These are phyloP conservation scores for Podospora pseudopauciseta DNA, from an alignment of 495 filamentous ascomycete genomes.

Conservation along the genomic window DNA sequence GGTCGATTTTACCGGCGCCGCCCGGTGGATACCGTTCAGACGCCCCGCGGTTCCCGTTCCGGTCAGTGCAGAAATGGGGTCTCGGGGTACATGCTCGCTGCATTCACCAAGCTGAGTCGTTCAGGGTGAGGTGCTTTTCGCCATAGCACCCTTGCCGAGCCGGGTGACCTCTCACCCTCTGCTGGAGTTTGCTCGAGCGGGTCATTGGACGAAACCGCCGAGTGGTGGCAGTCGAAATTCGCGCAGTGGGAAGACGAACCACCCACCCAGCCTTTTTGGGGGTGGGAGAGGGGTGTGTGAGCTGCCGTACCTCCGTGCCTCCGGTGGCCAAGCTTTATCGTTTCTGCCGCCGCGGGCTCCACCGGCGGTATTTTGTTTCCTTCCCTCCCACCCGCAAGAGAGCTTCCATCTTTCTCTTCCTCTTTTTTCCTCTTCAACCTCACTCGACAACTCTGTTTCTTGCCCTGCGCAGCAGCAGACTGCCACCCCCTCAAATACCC, in stretches of 20 bases:
- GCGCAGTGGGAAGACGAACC: slow-evolving; percentile 18
- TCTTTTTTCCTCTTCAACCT: slow-evolving; percentile 29
- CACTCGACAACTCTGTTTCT: slow-evolving; percentile 28
- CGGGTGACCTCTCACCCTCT: not conserved
- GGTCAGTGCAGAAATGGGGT: slow-evolving; percentile 1
- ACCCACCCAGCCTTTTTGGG: slow-evolving; percentile 2
- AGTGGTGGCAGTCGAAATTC: slow-evolving; percentile 20
- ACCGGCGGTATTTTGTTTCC: slow-evolving; percentile 32
- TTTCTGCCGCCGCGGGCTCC: slow-evolving; percentile 16
- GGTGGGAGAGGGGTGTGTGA: not conserved
- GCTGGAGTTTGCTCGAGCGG: not conserved
- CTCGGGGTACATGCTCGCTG: not conserved
- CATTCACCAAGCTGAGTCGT: slow-evolving; percentile 6
- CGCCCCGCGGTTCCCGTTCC: slow-evolving; percentile 2
- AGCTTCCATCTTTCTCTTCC: slow-evolving; percentile 18
- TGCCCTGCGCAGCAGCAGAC: slow-evolving; percentile 27
- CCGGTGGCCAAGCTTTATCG: slow-evolving; percentile 32
- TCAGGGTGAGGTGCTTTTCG: not conserved
- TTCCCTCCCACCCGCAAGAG: slow-evolving; percentile 15
- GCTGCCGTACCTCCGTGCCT: slow-evolving; percentile 14
- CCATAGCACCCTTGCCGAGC: slow-evolving; percentile 11
- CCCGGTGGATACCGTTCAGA: not conserved
- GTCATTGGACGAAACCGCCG: slow-evolving; percentile 7
- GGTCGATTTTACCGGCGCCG: not conserved
- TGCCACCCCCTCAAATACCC: slow-evolving; percentile 16